phyloP scores from a whole-genome alignment of 1,284 basidiomycete genomes.

The Ceratobasidium sp. region DNA sequence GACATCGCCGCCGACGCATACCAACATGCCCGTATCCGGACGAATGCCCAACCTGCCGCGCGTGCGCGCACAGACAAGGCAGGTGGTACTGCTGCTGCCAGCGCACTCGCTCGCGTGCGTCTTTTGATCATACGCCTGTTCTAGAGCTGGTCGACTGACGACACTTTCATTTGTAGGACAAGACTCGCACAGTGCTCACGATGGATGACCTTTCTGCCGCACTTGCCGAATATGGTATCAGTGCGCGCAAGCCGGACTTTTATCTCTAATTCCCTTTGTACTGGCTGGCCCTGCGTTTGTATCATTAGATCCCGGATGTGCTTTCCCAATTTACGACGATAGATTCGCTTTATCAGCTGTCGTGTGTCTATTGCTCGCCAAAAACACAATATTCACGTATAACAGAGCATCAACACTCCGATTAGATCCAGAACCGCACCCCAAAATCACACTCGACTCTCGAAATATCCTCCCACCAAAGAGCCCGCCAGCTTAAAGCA shows the following conservation, averaged over 20 bases:
- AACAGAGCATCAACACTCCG: background rate
- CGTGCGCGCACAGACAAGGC: conserved; percentile 53
- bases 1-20: conserved; percentile 98
- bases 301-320: conserved; percentile 1
- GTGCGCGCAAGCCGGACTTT: conserved; percentile 91
- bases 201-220: conserved; percentile 98
- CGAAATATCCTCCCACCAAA: background rate
- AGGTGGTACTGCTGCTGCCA: conserved; percentile 66
- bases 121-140: background rate
- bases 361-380: conserved; percentile 11
- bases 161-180: conserved; percentile 67
- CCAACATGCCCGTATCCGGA: conserved; percentile 96
- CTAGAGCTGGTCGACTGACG: no score
- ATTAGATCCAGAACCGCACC: background rate
- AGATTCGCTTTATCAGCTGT: background rate
- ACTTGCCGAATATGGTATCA: conserved; percentile 94
- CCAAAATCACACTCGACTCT: background rate
- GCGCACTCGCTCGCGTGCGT: conserved; percentile 70
- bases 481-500: conserved; percentile 5
- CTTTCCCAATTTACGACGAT: conserved; percentile 4
- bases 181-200: conserved; percentile 94
- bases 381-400: background rate
- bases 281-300: conserved; percentile 26
- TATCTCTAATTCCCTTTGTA: conserved; percentile 64
- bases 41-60: conserved; percentile 59